Evolutionary conservation across 139 green algal genomes (phyloP).

Genomic region (Pycnococcus provasolii): DNA sequence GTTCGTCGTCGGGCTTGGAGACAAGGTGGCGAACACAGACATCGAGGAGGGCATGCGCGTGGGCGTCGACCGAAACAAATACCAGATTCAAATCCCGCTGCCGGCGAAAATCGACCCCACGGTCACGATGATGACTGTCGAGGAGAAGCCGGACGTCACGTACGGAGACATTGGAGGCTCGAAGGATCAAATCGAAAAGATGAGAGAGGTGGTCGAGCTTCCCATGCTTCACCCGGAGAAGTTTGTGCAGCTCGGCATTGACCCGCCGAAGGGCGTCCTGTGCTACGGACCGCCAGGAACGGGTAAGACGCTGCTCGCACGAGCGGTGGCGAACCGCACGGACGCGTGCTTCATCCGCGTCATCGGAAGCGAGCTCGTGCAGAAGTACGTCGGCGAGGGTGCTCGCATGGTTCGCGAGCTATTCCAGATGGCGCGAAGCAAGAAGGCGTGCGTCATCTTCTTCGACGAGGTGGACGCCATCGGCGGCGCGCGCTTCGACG

Average conservation of each 20-base stretch:
- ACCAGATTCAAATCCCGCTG: slow-evolving; percentile 95
- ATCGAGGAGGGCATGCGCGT: slow-evolving; percentile 99
- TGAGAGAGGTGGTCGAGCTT: slow-evolving; percentile 84
- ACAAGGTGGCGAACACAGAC: slow-evolving; percentile 94
- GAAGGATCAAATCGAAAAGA: slow-evolving; percentile 98
- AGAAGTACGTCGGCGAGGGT: slow-evolving; percentile 98
- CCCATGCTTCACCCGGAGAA: slow-evolving; percentile 97
- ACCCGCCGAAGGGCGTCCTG: slow-evolving; percentile 95
- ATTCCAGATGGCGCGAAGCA: slow-evolving; percentile 92
- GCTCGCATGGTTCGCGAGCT: slow-evolving; percentile 93
- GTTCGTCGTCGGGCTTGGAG: slow-evolving; percentile 96
- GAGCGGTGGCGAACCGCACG: slow-evolving; percentile 93
- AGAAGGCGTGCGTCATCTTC: slow-evolving; percentile 98
- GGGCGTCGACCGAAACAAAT: slow-evolving; percentile 93
- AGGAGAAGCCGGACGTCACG: slow-evolving; percentile 96
- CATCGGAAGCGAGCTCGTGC: slow-evolving; percentile 95
- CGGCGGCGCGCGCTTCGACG: slow-evolving; percentile 88
- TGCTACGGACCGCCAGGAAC: slow-evolving; percentile 86
- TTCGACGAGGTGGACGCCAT: slow-evolving; percentile 98
- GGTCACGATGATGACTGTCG: slow-evolving; percentile 99
- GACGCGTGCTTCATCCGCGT: slow-evolving; percentile 98
- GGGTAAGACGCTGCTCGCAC: slow-evolving; percentile 90
- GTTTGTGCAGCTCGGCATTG: slow-evolving; percentile 93
- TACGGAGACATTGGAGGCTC: slow-evolving; percentile 89
- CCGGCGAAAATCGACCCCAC: slow-evolving; percentile 95